Percentiles rank a stretch among this genome's conserved stretches.
Evolutionary conservation across 805 yeast species (phyloP).

Genomic region (Saccharomyces jurei): DNA sequence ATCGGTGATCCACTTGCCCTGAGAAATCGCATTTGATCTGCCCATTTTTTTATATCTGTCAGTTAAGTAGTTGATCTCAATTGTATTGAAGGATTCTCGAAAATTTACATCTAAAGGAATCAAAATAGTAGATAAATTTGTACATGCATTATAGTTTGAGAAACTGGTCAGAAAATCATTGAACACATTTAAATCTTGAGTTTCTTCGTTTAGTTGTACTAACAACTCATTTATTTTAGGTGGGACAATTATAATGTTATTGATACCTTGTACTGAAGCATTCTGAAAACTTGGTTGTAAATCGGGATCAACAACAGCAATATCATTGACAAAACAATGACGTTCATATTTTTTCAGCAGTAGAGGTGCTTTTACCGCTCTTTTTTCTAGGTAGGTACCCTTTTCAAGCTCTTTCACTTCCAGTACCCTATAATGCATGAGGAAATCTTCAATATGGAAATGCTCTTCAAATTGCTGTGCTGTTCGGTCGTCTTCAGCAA

Average conservation of each 20-base stretch:
- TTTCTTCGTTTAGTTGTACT: constrained; percentile 4
- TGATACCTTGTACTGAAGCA: constrained; percentile 61
- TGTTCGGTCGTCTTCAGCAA: constrained; percentile 26
- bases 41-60: constrained; percentile 11
- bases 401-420: constrained; percentile 15
- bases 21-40: constrained; percentile 5
- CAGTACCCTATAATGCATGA: constrained; percentile 32
- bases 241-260: constrained; percentile 34
- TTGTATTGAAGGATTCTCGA: constrained; percentile 27
- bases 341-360: background rate
- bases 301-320: constrained; percentile 47
- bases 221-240: constrained; percentile 34
- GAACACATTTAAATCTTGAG: constrained; percentile 3
- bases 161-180: constrained; percentile 3
- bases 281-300: constrained; percentile 52
- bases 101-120: constrained; percentile 39
- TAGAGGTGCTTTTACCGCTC: background rate
- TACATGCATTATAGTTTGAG: background rate
- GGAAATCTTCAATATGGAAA: constrained; percentile 21
- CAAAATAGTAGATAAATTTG: constrained; percentile 13
- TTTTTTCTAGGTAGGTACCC: constrained; percentile 4
- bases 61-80: constrained; percentile 40
- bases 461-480: constrained; percentile 1
- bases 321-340: constrained; percentile 13
- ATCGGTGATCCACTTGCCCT: constrained; percentile 16